phyloP scores from a whole-genome alignment of 73 alveolate species.

The Paraurostyla sp. region DNA sequence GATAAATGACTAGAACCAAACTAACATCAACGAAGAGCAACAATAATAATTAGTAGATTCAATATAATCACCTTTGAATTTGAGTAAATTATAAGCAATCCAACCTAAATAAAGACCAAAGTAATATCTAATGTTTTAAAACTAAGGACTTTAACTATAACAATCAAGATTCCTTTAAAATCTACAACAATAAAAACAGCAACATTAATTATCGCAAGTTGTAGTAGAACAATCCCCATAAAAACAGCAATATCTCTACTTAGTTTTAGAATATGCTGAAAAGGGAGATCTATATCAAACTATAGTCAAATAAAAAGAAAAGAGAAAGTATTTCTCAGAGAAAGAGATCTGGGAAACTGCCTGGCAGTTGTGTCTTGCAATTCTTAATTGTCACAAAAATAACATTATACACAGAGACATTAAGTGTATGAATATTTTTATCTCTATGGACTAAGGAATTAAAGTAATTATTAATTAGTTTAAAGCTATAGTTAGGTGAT shows the following conservation, averaged over 20 bases:
- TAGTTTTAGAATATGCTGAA: slow-evolving; percentile 57
- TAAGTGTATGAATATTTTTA: slow-evolving; percentile 80
- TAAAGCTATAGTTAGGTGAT: background rate
- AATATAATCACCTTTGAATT: no score
- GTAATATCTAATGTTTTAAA: no score
- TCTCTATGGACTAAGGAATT: slow-evolving; percentile 76
- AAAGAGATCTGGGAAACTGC: slow-evolving; percentile 59
- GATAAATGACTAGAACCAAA: no score
- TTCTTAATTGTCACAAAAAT: slow-evolving; percentile 67
- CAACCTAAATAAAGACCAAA: no score
- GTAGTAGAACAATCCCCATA: background rate
- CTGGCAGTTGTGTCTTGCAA: slow-evolving; percentile 53
- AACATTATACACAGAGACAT: slow-evolving; percentile 85
- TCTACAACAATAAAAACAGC: background rate
- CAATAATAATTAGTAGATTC: no score
- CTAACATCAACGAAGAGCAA: no score
- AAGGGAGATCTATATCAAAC: slow-evolving; percentile 56
- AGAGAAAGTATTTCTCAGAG: slow-evolving; percentile 60
- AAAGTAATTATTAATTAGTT: slow-evolving; percentile 59
- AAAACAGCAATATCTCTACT: background rate
- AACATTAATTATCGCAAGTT: background rate
- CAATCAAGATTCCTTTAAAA: no score
- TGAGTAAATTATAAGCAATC: no score
- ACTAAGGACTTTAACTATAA: no score
- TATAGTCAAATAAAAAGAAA: slow-evolving; percentile 24